Evolutionary conservation across 495 filamentous ascomycete species (phyloP).

Genomic region (Penicilliopsis zonata): DNA sequence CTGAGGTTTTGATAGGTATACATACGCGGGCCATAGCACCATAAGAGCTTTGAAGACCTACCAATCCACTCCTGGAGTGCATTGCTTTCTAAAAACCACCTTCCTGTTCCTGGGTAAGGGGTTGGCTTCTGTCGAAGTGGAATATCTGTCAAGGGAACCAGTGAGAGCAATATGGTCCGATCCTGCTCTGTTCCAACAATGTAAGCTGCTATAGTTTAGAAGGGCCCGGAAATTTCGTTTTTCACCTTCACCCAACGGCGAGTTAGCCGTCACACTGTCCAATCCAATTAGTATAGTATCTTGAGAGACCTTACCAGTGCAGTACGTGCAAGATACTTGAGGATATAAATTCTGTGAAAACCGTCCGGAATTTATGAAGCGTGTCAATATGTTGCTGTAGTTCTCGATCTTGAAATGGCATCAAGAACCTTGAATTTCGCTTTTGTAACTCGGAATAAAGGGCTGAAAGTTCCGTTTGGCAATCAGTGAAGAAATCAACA

Average conservation of each 20-base stretch:
- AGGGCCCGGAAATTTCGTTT: not conserved
- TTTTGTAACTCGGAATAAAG: constrained; percentile 5
- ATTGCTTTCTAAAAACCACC: constrained; percentile 1
- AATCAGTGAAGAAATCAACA: constrained; percentile 4
- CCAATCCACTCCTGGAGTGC: constrained; percentile 1
- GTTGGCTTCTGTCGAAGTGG: not conserved
- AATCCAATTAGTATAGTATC: not conserved
- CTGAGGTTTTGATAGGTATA: not conserved
- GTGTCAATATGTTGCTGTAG: constrained; percentile 2
- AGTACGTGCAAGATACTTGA: constrained; percentile 1
- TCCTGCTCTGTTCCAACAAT: not conserved
- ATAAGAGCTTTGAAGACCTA: constrained; percentile 1
- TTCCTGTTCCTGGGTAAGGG: constrained; percentile 2
- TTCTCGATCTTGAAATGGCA: constrained; percentile 5
- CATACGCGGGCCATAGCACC: constrained; percentile 3
- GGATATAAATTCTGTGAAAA: constrained; percentile 4
- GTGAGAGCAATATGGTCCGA: not conserved
- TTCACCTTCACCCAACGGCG: not conserved
- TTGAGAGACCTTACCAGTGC: not conserved
- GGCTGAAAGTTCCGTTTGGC: constrained; percentile 4
- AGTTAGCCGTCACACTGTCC: not conserved
- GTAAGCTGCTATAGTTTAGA: not conserved
- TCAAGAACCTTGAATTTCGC: constrained; percentile 3
- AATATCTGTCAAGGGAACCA: not conserved
- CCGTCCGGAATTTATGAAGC: constrained; percentile 1